Base-by-base conservation (phyloP, 345 rosid species). In the Eutrema japonicum region DNA sequence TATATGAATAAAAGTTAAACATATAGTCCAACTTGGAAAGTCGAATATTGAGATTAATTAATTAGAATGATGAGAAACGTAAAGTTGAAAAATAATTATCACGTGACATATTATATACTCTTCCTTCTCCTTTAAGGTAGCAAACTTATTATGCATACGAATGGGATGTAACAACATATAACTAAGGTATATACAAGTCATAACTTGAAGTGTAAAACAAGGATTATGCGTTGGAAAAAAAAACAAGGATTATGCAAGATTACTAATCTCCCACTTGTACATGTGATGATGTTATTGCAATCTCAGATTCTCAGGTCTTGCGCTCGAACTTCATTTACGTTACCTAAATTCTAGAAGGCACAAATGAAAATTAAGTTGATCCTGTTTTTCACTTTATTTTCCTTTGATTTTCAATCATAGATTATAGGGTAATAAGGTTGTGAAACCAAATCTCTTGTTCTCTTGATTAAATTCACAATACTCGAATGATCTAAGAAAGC, bases 191-290 rank as follows among this genome's bases (percentile, higher is more conserved):
- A 27, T 60, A 48, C 13, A 41, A 42, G 32, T 68, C 56, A 61
- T 59, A 75, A 51, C 55, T 59, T 75, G 69, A 68, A 75, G 74
- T 75, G 55, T 43, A 59, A 68, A 60, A 35, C 56, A 74, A 42
- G 78, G 46, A 74, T 74, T 57, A 65, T 29, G 72, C 36, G 56
- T 51, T 51, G 35, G 33, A 11, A 10, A 50, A 27, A 12, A 26
- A 10, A 59, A 67, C 40, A 57, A 22, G 68, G 36, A 64, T 64
- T 56, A 73, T 30, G 59, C 53, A 74, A 66, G 16, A 40, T 38
- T 2, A 38, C n/a, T 3, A 62, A 62, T 71, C 41, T 18, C 51
- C 72, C 66, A 57, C 53, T 68, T 33, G 37, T 3, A 18, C 61
- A 74, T 58, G 51, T 57, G 72, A 74, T 74, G 45, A 58, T 66